Percentiles rank a stretch among this genome's conserved stretches.
Evolutionary conservation across 305 asterid genomes (phyloP).

Genomic region (Fraxinus sp.): DNA sequence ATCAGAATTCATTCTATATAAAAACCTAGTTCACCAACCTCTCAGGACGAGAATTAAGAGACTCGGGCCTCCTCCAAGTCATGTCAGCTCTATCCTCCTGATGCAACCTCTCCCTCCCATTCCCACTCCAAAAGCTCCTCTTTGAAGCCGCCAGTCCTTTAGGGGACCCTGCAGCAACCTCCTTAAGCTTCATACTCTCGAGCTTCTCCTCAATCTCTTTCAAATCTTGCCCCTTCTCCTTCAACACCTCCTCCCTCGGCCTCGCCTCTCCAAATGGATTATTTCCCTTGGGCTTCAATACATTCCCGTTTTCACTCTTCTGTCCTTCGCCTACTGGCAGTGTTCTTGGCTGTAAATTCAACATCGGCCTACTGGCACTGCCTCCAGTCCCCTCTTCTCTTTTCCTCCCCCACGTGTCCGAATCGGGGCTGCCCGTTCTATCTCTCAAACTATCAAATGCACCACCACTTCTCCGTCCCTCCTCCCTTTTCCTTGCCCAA

Average conservation of each 20-base stretch:
- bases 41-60: slow-evolving; percentile 47
- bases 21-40: slow-evolving; percentile 51
- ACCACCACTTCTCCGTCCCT: slow-evolving; percentile 41
- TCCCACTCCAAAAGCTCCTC: slow-evolving; percentile 65
- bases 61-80: slow-evolving; percentile 76
- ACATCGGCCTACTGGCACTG: slow-evolving; percentile 37
- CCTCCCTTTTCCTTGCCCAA: slow-evolving; percentile 73
- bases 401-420: slow-evolving; percentile 41
- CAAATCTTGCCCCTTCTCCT: slow-evolving; percentile 88
- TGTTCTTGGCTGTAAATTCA: slow-evolving; percentile 49
- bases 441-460: slow-evolving; percentile 1
- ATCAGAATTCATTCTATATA: not conserved
- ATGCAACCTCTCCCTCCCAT: slow-evolving; percentile 45
- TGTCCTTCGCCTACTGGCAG: slow-evolving; percentile 27
- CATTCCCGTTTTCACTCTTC: slow-evolving; percentile 9
- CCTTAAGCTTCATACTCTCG: slow-evolving; percentile 59
- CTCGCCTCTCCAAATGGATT: slow-evolving; percentile 85
- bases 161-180: slow-evolving; percentile 22
- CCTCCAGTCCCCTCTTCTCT: slow-evolving; percentile 37
- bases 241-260: slow-evolving; percentile 96
- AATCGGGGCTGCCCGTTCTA: not conserved
- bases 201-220: slow-evolving; percentile 83
- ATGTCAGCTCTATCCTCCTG: slow-evolving; percentile 42
- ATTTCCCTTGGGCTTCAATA: slow-evolving; percentile 54
- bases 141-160: slow-evolving; percentile 35